Evolutionary conservation across 2,329 filamentous ascomycete species (phyloP).

Genomic region (Beauveria brongniartii): DNA sequence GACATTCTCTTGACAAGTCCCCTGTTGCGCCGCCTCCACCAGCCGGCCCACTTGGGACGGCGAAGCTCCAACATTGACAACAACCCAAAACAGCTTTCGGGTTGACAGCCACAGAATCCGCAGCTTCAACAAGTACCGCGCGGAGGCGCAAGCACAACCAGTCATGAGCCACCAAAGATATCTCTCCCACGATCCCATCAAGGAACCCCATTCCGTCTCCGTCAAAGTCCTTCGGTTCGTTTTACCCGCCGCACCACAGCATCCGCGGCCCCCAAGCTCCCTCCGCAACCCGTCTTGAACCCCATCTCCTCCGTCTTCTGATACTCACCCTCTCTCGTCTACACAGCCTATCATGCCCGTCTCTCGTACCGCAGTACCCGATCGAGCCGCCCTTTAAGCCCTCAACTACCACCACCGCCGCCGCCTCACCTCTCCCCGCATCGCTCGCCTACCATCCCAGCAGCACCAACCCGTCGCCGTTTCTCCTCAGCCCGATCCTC

Average conservation of each 20-base stretch:
- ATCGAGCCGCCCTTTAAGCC: conserved; percentile 38
- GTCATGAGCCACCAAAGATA: conserved; percentile 52
- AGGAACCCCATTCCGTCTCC: conserved; percentile 72
- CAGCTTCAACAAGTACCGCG: not conserved
- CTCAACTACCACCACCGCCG: conserved; percentile 30
- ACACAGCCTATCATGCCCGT: conserved; percentile 72
- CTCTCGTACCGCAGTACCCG: conserved; percentile 63
- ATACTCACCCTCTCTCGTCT: not conserved
- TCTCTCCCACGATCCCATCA: conserved; percentile 48
- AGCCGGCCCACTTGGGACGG: not conserved
- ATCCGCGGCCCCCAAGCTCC: not conserved
- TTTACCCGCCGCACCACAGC: not conserved
- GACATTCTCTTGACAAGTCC: not conserved
- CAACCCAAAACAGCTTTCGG: too few species aligned
- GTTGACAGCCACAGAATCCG: not conserved
- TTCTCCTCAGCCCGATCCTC: conserved; percentile 56
- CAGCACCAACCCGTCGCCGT: conserved; percentile 43
- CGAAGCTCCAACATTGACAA: not conserved
- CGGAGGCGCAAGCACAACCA: not conserved
- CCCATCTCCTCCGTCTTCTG: too few species aligned
- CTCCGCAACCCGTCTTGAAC: not conserved
- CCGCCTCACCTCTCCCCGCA: conserved; percentile 43
- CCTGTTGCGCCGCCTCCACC: not conserved
- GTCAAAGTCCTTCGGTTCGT: conserved; percentile 64
- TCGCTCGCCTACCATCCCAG: conserved; percentile 60